Base-by-base conservation (phyloP, 192 early-diverging fungal species). In the Dissophora ornata region DNA sequence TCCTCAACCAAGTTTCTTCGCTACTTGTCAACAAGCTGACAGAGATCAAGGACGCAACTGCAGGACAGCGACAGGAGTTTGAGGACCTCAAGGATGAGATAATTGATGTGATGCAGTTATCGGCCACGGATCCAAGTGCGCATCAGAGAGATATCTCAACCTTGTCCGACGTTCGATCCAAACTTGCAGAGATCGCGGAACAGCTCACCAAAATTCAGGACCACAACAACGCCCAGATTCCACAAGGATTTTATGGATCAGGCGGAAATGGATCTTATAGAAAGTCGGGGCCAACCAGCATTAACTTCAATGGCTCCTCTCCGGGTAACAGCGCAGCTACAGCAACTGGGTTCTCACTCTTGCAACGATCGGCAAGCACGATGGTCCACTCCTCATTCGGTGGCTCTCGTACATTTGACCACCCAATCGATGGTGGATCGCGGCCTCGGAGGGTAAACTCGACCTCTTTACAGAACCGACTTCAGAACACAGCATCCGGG, bases 1-100 rank as follows among this genome's bases (percentile, higher is more conserved):
- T 85, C 13, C 62, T 81, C 21, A 83, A 85, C 30, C 81, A 83
- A 38, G 67, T 69, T 18, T 82, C 82, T 0, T 63, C 82, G 0
- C 19, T 75, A 4, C 22, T 75, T 12, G 62, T 66, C 19, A 54
- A 36, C n/a, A 54, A 63, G 22, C 36, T 75, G 15, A 21, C 55
- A 26, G 71, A 75, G 57, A 66, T 75, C 57, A 75, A 75, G 48
- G 71, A 75, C 0, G 62, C 71, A 16, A 75, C 71, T 21, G 62
- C 55, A 5, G 56, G 55, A 24, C 71, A 75, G 19, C 56, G 71
- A 16, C 71, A 75, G 28, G 71, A 75, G 44, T 75, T 75, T 55
- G 71, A 75, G 26, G 71, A 75, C 22, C 71, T 75, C 57, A 75
- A 75, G 57, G 71, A 75, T n/a, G 71, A 75, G 28, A 75, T 75